Evolutionary conservation across 2,329 filamentous ascomycete genomes (phyloP).

Genomic region (Aspergillus niger): DNA sequence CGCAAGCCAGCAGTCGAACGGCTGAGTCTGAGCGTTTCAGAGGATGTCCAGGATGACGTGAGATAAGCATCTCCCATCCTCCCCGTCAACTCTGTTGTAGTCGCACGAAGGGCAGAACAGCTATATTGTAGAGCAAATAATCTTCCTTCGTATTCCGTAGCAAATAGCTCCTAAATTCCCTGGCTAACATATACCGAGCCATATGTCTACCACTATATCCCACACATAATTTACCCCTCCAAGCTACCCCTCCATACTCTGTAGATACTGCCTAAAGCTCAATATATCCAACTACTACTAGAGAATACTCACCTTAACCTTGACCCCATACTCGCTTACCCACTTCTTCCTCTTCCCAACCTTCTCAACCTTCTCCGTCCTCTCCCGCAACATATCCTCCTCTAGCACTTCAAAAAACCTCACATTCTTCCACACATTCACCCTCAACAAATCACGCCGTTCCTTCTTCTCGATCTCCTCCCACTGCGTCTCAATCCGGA

Average conservation of each 20-base stretch:
- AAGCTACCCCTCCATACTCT: too few relatives aligned
- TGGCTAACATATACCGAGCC: too few relatives aligned
- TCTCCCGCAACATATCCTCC: constrained; percentile 42
- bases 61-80: background rate
- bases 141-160: too few relatives aligned
- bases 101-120: background rate
- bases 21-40: background rate
- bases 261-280: background rate
- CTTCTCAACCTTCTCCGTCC: constrained; percentile 50
- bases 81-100: background rate
- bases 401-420: constrained; percentile 35
- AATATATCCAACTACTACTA: background rate
- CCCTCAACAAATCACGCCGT: constrained; percentile 44
- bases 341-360: constrained; percentile 64
- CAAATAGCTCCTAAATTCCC: too few relatives aligned
- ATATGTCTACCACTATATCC: too few relatives aligned
- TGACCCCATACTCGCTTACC: constrained; percentile 47
- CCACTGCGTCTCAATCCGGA: constrained; percentile 48
- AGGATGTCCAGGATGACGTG: background rate
- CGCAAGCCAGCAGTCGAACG: background rate
- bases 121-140: too few relatives aligned
- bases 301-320: constrained; percentile 34
- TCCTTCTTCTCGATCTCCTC: constrained; percentile 42
- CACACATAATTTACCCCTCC: too few relatives aligned
- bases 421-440: constrained; percentile 49